These are phyloP conservation scores for Candida sanyiensis DNA, from an alignment of 805 yeast genomes.

Conservation along the genomic window DNA sequence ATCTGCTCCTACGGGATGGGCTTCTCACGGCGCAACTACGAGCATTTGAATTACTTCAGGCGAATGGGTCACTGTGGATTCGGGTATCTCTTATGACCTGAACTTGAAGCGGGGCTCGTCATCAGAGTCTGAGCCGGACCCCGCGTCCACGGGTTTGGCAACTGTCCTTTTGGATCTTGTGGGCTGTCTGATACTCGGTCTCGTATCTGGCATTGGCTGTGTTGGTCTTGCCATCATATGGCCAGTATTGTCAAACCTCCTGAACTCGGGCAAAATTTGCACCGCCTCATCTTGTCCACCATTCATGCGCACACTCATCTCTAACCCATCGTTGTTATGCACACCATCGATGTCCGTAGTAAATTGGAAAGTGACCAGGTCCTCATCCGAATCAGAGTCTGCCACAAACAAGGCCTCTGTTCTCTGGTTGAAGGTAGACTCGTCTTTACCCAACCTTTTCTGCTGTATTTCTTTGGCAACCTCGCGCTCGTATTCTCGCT, in stretches of 20 bases:
- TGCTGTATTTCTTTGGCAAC: not conserved
- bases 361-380: conserved; percentile 17
- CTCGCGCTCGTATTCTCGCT: not conserved
- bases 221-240: not conserved
- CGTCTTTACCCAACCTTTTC: not conserved
- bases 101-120: conserved; percentile 34
- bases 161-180: not conserved
- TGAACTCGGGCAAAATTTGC: conserved; percentile 17
- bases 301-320: conserved; percentile 17
- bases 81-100: conserved; percentile 12
- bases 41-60: conserved; percentile 26
- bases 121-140: conserved; percentile 28
- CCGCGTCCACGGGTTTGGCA: conserved; percentile 14
- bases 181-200: not conserved
- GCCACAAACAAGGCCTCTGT: conserved; percentile 15
- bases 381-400: conserved; percentile 15
- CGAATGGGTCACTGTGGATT: conserved; percentile 27
- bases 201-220: not conserved
- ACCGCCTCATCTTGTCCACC: not conserved
- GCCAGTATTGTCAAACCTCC: conserved; percentile 6
- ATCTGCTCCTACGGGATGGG: conserved; percentile 32
- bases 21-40: conserved; percentile 18
- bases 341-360: conserved; percentile 11
- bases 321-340: conserved; percentile 19
- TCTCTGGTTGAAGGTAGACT: not conserved